Base-by-base conservation (phyloP, 345 rosid species). In the Mangifera indica region DNA sequence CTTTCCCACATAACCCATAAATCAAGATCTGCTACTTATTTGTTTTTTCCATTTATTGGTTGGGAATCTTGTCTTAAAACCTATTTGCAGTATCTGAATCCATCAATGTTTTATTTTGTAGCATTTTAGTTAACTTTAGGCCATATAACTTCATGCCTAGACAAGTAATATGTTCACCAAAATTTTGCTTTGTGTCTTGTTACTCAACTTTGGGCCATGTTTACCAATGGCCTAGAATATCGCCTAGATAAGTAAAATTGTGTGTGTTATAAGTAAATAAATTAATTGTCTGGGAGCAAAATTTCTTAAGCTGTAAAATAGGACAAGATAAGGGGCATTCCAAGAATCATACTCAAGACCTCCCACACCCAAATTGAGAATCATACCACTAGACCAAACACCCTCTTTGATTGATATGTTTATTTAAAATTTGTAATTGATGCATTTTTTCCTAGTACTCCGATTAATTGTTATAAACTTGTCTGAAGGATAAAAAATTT, bases 321-420 rank as follows among this genome's bases (percentile, higher is more conserved):
- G 40, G 45, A 11, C 10, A 63, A 26, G 29, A 8, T 15, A 52
- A 12, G 83, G 85, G 81, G 81, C 81, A 88, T 90, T 90, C 87
- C 86, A 87, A 88, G 92, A 90, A 92, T 90, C 59, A 85, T 87
- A 88, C 91, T 85, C 85, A 83, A 89, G 93, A 87, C 89, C 90
- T 90, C 87, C 87, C 82, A 84, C 90, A 92, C 88, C 89, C 89
- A 53, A 90, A 92, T 91, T 87, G 84, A 92, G 92, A 88, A 91
- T 90, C 89, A 84, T 87, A 81, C 88, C 89, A 87, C 89, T 87
- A 86, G 90, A 87, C 91, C 89, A 88, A 91, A 89, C 87, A 91
- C 92, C 87, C 89, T 12, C 1, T 3, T 32, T 1, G 22, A 13
- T 62, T 1, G 7, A 15, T 9, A 22, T 37, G 7, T 21, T 18